A percentile compares a stretch with the other conserved stretches of the same genome.
These are phyloP conservation scores for Candida dendrica DNA, from an alignment of 805 yeast species.

Conservation along the genomic window DNA sequence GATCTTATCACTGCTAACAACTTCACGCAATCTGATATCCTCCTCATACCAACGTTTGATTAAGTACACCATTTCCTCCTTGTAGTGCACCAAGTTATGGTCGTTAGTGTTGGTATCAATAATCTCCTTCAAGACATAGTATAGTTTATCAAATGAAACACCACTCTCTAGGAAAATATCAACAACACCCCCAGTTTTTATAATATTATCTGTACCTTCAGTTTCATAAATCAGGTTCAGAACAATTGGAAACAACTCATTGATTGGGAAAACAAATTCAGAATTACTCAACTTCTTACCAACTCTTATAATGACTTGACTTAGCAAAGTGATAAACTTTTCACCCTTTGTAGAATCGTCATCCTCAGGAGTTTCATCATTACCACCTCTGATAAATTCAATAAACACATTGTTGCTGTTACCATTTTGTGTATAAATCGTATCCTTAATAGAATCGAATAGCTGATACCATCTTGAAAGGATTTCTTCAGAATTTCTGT, in stretches of 20 bases:
- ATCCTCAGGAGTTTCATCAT: conserved; percentile 2
- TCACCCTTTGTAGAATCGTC: conserved; percentile 8
- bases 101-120: conserved; percentile 54
- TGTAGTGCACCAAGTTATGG: conserved; percentile 39
- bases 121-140: conserved; percentile 54
- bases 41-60: conserved; percentile 60
- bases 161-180: conserved; percentile 61
- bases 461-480: conserved; percentile 72
- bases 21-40: conserved; percentile 57
- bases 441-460: conserved; percentile 41
- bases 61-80: conserved; percentile 55
- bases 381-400: neutral
- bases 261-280: conserved; percentile 76
- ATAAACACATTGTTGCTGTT: neutral
- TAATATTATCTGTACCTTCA: conserved; percentile 30
- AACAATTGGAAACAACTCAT: conserved; percentile 59
- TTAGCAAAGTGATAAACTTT: conserved; percentile 9
- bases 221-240: conserved; percentile 45
- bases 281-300: conserved; percentile 63
- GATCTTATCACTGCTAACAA: conserved; percentile 40
- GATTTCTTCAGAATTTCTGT: conserved; percentile 78
- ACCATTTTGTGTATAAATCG: neutral
- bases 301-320: conserved; percentile 27
- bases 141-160: conserved; percentile 55
- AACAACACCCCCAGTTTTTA: conserved; percentile 44